Percentiles rank a stretch among this genome's conserved stretches.
phyloP scores from a whole-genome alignment of 805 yeast genomes.

The Wickerhamiella vanderwaltii region DNA sequence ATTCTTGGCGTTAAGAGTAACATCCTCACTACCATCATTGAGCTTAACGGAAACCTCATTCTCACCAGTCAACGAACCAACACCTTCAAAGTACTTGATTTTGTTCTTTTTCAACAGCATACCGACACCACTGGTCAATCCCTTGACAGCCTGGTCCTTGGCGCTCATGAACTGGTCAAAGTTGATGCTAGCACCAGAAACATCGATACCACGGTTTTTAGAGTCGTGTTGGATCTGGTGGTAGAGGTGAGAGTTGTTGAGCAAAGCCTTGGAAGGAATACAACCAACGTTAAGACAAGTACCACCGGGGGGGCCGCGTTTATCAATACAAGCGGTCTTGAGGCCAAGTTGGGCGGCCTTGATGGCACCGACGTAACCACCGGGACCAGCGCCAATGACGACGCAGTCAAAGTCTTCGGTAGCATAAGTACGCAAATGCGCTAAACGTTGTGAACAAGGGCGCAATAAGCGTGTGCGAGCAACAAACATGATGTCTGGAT shows the following conservation, averaged over 20 bases:
- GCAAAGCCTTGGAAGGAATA: constrained; percentile 91
- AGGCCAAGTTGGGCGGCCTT: constrained; percentile 94
- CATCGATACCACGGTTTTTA: constrained; percentile 78
- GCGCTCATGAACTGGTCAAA: constrained; percentile 74
- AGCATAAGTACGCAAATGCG: constrained; percentile 5
- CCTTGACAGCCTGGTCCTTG: constrained; percentile 81
- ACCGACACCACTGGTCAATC: constrained; percentile 89
- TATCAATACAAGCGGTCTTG: constrained; percentile 93
- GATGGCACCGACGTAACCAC: constrained; percentile 98
- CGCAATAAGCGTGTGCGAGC: constrained; percentile 9
- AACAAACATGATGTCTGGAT: constrained; percentile 2
- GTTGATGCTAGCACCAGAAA: constrained; percentile 59
- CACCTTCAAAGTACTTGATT: constrained; percentile 88
- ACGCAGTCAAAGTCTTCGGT: constrained; percentile 70
- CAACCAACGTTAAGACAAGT: constrained; percentile 98
- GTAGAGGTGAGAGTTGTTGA: constrained; percentile 88
- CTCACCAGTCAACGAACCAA: constrained; percentile 77
- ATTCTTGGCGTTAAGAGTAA: constrained; percentile 66
- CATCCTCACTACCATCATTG: constrained; percentile 69
- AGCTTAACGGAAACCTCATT: constrained; percentile 69
- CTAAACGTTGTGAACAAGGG: constrained; percentile 1
- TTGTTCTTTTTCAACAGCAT: constrained; percentile 90
- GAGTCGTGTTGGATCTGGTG: constrained; percentile 84
- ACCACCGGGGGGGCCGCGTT: constrained; percentile 94
- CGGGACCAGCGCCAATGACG: constrained; percentile 98